Conservation (phyloP, 192 early-diverging fungal species). For the Neocallimastix lanati region DNA sequence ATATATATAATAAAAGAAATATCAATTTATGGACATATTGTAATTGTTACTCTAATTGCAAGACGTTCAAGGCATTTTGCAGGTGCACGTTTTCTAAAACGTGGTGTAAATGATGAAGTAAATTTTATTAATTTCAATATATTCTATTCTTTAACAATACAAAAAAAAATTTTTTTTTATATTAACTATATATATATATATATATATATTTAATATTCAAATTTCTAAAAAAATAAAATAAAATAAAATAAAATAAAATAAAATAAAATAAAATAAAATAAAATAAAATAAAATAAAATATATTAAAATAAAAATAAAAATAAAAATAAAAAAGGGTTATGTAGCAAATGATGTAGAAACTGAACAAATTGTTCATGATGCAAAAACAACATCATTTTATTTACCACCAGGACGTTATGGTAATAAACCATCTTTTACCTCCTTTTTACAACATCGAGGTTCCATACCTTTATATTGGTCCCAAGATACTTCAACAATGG, state of each 20-base stretch:
- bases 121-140: not conserved
- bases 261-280: too few relatives aligned
- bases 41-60: constrained; percentile 85
- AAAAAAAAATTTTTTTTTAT: constrained; percentile 3
- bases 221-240: too few relatives aligned
- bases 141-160: too few relatives aligned
- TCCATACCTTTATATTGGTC: constrained; percentile 93
- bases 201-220: too few relatives aligned
- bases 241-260: too few relatives aligned
- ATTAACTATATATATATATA: not conserved
- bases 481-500: constrained; percentile 79
- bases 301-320: too few relatives aligned
- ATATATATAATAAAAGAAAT: constrained; percentile 51
- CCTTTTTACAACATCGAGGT: constrained; percentile 92
- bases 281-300: too few relatives aligned
- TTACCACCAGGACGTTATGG: constrained; percentile 24
- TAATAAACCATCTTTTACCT: constrained; percentile 55
- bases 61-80: constrained; percentile 85
- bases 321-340: too few relatives aligned
- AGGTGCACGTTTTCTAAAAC: constrained; percentile 86
- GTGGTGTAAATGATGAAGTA: constrained; percentile 79
- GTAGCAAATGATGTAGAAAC: constrained; percentile 99
- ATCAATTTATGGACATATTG: constrained; percentile 74
- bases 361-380: constrained; percentile 90
- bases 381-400: constrained; percentile 75